These are phyloP conservation scores for Cunninghamia lanceolata DNA, from an alignment of 75 land plant species.

Conservation along the genomic window DNA sequence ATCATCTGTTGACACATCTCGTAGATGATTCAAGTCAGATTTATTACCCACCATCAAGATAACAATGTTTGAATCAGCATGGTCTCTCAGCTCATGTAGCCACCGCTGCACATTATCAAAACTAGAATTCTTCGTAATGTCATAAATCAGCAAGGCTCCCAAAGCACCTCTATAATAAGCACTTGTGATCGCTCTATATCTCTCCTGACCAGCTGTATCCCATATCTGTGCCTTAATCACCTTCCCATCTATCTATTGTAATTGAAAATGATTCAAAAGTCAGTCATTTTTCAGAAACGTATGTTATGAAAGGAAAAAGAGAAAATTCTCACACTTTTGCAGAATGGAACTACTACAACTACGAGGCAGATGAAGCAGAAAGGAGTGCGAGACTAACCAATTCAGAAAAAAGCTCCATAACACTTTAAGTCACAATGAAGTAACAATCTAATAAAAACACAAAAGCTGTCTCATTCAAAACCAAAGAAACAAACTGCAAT, in stretches of 20 bases:
- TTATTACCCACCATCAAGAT: slow-evolving; percentile 79
- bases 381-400: neutral
- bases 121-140: slow-evolving; percentile 60
- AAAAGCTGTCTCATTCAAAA: neutral
- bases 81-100: slow-evolving; percentile 60
- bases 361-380: neutral
- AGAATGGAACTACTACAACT: neutral
- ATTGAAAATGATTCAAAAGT: slow-evolving; percentile 10
- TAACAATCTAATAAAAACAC: neutral
- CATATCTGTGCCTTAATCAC: slow-evolving; percentile 30
- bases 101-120: slow-evolving; percentile 66
- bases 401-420: neutral
- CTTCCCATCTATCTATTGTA: slow-evolving; percentile 9
- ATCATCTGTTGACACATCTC: slow-evolving; percentile 60
- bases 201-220: slow-evolving; percentile 34
- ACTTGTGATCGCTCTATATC: slow-evolving; percentile 67
- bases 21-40: slow-evolving; percentile 60
- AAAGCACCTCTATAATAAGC: slow-evolving; percentile 76
- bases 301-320: neutral
- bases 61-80: slow-evolving; percentile 76
- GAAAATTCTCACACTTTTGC: neutral
- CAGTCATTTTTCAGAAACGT: neutral
- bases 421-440: neutral
- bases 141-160: slow-evolving; percentile 65
- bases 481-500: neutral